A percentile compares a stretch with the other conserved stretches of the same genome.
Conservation (phyloP, 2,329 filamentous ascomycete species). For the Sporothrix mexicana region DNA sequence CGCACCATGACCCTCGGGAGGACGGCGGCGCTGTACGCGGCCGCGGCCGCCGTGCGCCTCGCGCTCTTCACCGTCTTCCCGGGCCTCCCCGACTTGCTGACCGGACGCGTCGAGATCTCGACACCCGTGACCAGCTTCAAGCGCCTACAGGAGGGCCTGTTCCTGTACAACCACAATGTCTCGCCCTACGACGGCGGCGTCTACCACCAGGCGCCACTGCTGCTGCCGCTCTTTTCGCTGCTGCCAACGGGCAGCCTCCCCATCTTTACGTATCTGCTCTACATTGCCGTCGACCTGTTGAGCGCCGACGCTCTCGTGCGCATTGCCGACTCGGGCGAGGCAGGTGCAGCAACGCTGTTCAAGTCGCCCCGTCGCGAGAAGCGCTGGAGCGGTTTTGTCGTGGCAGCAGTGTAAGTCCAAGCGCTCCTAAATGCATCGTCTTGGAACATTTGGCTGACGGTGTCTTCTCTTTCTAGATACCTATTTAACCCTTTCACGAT, state of each 20-base stretch:
- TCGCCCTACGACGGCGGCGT: constrained; percentile 96
- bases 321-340: constrained; percentile 82
- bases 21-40: constrained; percentile 72
- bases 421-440: no score
- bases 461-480: constrained; percentile 60
- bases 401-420: constrained; percentile 74
- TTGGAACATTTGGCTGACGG: not conserved
- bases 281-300: constrained; percentile 78
- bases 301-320: constrained; percentile 78
- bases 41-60: constrained; percentile 78
- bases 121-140: constrained; percentile 99
- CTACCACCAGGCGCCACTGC: constrained; percentile 80
- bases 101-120: constrained; percentile 91
- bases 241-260: constrained; percentile 75
- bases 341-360: constrained; percentile 74
- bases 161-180: constrained; percentile 93
- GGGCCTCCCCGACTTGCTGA: constrained; percentile 80
- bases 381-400: constrained; percentile 73
- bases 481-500: constrained; percentile 96
- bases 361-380: constrained; percentile 77
- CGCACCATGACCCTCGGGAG: constrained; percentile 42
- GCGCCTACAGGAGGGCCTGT: constrained; percentile 95
- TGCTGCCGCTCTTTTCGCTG: constrained; percentile 89
- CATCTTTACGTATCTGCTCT: constrained; percentile 79
- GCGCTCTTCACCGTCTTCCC: constrained; percentile 82